Evolutionary conservation across 495 filamentous ascomycete species (phyloP).

Genomic region (Aspergillus panamensis): DNA sequence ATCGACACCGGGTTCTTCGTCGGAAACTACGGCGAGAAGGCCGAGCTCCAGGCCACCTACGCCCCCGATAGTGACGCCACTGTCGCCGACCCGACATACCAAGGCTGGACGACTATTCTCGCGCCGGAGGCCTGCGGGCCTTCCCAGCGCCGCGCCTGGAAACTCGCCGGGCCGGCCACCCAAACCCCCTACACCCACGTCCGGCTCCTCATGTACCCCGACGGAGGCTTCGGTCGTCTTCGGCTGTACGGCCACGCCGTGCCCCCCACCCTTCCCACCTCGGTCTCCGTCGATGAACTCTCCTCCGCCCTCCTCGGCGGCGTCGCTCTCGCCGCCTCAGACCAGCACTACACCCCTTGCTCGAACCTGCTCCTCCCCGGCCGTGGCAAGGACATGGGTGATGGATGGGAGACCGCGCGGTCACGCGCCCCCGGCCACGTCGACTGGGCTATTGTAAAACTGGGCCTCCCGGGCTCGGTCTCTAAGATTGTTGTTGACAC

Average conservation of each 20-base stretch:
- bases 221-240: slow-evolving; percentile 89
- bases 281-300: slow-evolving; percentile 67
- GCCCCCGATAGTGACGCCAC: slow-evolving; percentile 50
- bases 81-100: slow-evolving; percentile 55
- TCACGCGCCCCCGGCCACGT: slow-evolving; percentile 71
- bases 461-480: slow-evolving; percentile 69
- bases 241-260: slow-evolving; percentile 76
- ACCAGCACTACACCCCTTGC: slow-evolving; percentile 83
- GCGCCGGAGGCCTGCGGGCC: slow-evolving; percentile 69
- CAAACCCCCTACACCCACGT: slow-evolving; percentile 79
- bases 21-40: slow-evolving; percentile 82
- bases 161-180: slow-evolving; percentile 50
- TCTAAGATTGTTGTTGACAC: slow-evolving; percentile 79
- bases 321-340: slow-evolving; percentile 69
- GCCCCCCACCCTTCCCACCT: slow-evolving; percentile 22
- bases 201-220: slow-evolving; percentile 83
- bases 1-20: slow-evolving; percentile 84
- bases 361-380: slow-evolving; percentile 83
- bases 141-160: slow-evolving; percentile 73
- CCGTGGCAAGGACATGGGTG: slow-evolving; percentile 86
- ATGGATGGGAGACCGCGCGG: slow-evolving; percentile 90
- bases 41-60: slow-evolving; percentile 77
- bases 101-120: slow-evolving; percentile 72
- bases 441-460: slow-evolving; percentile 79
- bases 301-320: slow-evolving; percentile 80